Base-by-base conservation (phyloP, 768 basidiomycete species). In the Mycena pura region DNA sequence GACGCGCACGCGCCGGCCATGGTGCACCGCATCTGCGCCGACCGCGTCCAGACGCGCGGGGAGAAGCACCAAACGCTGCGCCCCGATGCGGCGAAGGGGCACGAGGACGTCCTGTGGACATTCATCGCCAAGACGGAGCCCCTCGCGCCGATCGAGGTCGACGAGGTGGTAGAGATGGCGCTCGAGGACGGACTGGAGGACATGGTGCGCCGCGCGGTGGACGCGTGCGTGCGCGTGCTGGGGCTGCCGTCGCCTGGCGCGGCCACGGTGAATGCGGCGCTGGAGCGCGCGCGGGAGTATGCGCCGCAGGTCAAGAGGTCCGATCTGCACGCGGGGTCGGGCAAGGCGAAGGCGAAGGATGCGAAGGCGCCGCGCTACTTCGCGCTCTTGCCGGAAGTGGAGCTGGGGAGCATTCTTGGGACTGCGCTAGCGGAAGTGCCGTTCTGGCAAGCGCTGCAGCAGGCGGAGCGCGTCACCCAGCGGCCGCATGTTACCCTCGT, bases 401-500 rank as follows among this genome's bases (percentile, higher is more conserved):
- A 92, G 65, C 69, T 95, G 5, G 66, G 72, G 9, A 63, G 74
- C 8, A 65, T 86, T 46, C 72, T 94, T 24, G 79, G 73, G 7
- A 73, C 70, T 10, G 64, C 92, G n/a, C 72, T 67, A 5, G 72
- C 64, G 17, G 80, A 74, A 28, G 68, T 71, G 21, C 70, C 74
- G 6, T 81, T 92, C 59, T 91, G 86, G 82, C 66, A 72, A 0
- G 48, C 66, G 8, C 69, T 96, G 28, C 77, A 81, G 55, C 39
- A 48, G 9, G 73, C 73, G 0, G 69, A 77, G 5, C 80, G 91
- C 24, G 73, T 96, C 14, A 71, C 83, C 15, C 65, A 72, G 38
- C 76, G 82, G 4, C 94, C 96, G 1, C 97, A 99, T 74, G 81
- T 97, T 56, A 99, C 96, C 2, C 77, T 99, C 60, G 89, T 90